A percentile compares a stretch with the other conserved stretches of the same genome.
These are phyloP conservation scores for Guadua angustifolia DNA, from an alignment of 176 grass and related monocot genomes.

Conservation along the genomic window DNA sequence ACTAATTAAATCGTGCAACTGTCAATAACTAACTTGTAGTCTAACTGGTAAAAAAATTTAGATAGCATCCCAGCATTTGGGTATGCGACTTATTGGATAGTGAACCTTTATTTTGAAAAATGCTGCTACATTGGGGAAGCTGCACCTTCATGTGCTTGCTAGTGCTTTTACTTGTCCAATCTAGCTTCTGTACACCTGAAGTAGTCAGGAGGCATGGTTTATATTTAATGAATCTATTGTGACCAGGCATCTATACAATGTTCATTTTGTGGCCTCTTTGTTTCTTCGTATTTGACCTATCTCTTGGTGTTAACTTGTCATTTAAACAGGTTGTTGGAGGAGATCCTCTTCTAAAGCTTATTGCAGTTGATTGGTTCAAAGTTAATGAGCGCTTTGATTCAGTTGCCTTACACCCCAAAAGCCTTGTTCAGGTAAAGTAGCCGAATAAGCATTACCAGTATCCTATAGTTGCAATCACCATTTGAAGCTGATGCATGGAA, in stretches of 20 bases:
- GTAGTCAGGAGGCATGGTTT: constrained; percentile 6
- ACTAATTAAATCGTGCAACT: background rate
- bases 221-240: constrained; percentile 11
- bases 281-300: constrained; percentile 35
- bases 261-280: constrained; percentile 26
- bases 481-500: background rate
- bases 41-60: constrained; percentile 7
- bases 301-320: constrained; percentile 12
- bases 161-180: constrained; percentile 22
- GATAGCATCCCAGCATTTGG: constrained; percentile 20
- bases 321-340: constrained; percentile 77
- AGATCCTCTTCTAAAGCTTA: constrained; percentile 88
- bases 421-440: constrained; percentile 79
- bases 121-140: background rate
- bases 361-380: constrained; percentile 96
- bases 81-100: background rate
- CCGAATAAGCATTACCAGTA: constrained; percentile 24
- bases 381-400: constrained; percentile 72
- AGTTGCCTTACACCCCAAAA: constrained; percentile 88
- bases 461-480: background rate
- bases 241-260: background rate
- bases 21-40: background rate
- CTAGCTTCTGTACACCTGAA: constrained; percentile 26
- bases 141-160: constrained; percentile 10
- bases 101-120: constrained; percentile 17